A percentile compares a stretch with the other conserved stretches of the same genome.
phyloP scores from a whole-genome alignment of 805 yeast genomes.

The Metschnikowia sp. region DNA sequence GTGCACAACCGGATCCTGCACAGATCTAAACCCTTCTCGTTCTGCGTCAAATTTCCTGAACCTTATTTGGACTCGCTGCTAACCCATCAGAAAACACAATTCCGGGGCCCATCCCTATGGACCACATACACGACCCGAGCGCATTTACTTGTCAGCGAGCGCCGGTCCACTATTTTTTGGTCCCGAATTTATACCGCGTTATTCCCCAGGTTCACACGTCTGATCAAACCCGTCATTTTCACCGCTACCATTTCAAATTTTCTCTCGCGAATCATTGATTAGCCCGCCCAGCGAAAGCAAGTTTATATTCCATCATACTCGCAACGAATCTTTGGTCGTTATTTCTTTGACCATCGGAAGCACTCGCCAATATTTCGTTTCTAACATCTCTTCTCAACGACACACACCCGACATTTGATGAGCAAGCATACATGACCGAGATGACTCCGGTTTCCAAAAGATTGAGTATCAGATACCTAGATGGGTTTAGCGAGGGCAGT shows the following conservation, averaged over 20 bases:
- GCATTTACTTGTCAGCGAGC: background rate
- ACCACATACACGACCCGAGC: conserved; percentile 7
- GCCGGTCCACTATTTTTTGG: conserved; percentile 6
- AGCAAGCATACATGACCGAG: conserved; percentile 1
- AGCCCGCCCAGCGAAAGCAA: too few species aligned
- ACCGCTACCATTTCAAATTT: background rate
- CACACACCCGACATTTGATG: conserved; percentile 3
- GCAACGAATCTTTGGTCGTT: background rate
- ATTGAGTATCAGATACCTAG: conserved; percentile 13
- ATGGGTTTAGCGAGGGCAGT: conserved; percentile 7
- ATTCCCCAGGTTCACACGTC: too few species aligned
- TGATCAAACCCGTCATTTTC: background rate
- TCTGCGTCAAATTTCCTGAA: conserved; percentile 4
- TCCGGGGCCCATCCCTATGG: conserved; percentile 2
- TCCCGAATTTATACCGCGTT: conserved; percentile 1
- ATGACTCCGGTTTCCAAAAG: conserved; percentile 13
- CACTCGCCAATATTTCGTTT: conserved; percentile 1
- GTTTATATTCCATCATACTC: background rate
- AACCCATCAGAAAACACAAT: background rate
- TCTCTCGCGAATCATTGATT: background rate
- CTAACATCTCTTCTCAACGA: conserved; percentile 1
- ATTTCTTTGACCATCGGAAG: background rate
- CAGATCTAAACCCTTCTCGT: background rate
- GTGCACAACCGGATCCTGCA: too few species aligned
- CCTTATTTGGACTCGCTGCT: conserved; percentile 4